phyloP scores from a whole-genome alignment of 1,284 basidiomycete genomes.

The Mixia osmundae region DNA sequence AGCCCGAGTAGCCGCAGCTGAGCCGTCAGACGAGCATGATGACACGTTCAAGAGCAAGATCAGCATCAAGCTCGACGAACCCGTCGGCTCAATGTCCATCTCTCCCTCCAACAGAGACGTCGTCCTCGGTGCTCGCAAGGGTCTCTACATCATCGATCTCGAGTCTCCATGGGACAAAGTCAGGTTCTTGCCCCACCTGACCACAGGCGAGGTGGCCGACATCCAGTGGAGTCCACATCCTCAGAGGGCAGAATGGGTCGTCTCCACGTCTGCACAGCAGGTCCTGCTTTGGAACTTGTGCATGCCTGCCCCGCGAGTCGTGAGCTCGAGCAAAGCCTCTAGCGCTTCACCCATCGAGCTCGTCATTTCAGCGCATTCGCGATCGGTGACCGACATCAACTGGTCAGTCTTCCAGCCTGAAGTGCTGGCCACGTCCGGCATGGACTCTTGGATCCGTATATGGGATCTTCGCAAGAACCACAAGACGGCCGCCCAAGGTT shows the following conservation, averaged over 20 bases:
- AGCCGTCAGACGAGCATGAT: neutral
- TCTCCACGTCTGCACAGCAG: slow-evolving; percentile 86
- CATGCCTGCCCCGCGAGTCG: too few relatives aligned
- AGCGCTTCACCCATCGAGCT: slow-evolving; percentile 33
- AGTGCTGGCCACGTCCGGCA: slow-evolving; percentile 25
- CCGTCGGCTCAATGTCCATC: slow-evolving; percentile 8
- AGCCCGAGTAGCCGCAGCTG: too few relatives aligned
- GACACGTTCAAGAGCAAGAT: slow-evolving; percentile 5
- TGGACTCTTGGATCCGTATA: slow-evolving; percentile 38
- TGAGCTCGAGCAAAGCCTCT: slow-evolving; percentile 34
- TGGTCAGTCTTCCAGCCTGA: slow-evolving; percentile 72
- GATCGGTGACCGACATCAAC: slow-evolving; percentile 86
- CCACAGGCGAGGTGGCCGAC: slow-evolving; percentile 2
- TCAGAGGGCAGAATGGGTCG: slow-evolving; percentile 60
- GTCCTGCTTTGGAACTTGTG: slow-evolving; percentile 87
- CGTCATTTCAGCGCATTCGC: slow-evolving; percentile 60
- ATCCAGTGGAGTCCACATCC: slow-evolving; percentile 91
- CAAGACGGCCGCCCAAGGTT: slow-evolving; percentile 21
- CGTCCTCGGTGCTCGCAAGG: slow-evolving; percentile 34
- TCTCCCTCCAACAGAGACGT: slow-evolving; percentile 8
- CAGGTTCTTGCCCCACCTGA: slow-evolving; percentile 20
- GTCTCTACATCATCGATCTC: slow-evolving; percentile 80
- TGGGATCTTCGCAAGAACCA: slow-evolving; percentile 46
- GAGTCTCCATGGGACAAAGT: neutral
- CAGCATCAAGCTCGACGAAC: slow-evolving; percentile 9